Base-by-base conservation (phyloP, 1,284 basidiomycete genomes). In the Abortiporus biennis region DNA sequence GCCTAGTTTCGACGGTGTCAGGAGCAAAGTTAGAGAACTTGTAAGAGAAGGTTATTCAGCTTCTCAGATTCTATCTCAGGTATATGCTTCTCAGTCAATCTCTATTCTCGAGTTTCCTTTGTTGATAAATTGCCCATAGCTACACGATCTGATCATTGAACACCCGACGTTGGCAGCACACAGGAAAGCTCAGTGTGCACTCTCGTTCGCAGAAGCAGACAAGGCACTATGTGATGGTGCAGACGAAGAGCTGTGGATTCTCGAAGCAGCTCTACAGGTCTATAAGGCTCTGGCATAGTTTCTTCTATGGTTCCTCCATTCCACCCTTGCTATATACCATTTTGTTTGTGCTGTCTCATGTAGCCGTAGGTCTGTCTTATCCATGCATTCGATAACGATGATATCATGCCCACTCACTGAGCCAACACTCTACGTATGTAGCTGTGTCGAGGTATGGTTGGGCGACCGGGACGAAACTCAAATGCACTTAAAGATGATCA, bases 151-250 rank as follows among this genome's bases (percentile, higher is more conserved):
- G 22, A 72, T 98, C 43, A 78, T 96, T 36, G 71, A 79, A 4
- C 85, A 98, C 59, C 85, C 88, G 1, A 80, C 83, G 0, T 66
- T 99, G 45, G 78, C 80, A 27, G 82, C 89, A 11, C 75, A 80
- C 31, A 84, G 90, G 50, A 99, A 99, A 63, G 78, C 91, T 1
- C 69, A 70, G 22, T 88, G 88, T 48, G 90, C 89, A 1, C 66
- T 98, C 15, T 80, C 82, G 6, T 85, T 99, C 48, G 95, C 93
- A 3, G 92, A 95, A 61, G 92, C 92, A 29, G 96, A 99, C 69
- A 98, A 99, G 63, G 91, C 90, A 0, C 68, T 99, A 33, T 92
- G 88, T 49, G 95, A 99, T 54, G 96, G 96, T 1, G 94, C 91
- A n/a, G 95, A 99, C 55, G 96, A 99, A 63, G 93, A 97, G 63